Conservation (phyloP, 768 basidiomycete genomes). For the Kwoniella botswanensis region DNA sequence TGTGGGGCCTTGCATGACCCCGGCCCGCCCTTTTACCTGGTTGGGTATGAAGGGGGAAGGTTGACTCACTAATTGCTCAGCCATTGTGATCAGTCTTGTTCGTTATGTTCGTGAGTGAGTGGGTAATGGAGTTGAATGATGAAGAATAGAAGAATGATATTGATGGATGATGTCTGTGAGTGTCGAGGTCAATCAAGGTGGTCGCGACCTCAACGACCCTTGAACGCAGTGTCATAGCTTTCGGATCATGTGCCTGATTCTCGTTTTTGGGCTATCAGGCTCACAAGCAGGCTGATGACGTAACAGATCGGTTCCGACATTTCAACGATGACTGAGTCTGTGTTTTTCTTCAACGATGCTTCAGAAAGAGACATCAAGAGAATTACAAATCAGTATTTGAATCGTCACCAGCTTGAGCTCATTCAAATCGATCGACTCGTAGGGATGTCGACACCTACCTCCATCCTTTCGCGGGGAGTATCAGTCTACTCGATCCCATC, state of each 20-base stretch:
- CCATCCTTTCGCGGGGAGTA: slow-evolving; percentile 37
- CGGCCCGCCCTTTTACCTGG: slow-evolving; percentile 21
- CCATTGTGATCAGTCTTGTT: slow-evolving; percentile 58
- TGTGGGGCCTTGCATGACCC: slow-evolving; percentile 7
- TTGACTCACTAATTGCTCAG: slow-evolving; percentile 65
- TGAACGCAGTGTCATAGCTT: neutral
- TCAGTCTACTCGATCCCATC: slow-evolving; percentile 71
- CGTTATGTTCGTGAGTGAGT: slow-evolving; percentile 19
- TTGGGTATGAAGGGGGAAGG: slow-evolving; percentile 6
- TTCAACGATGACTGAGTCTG: slow-evolving; percentile 10
- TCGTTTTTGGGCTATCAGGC: slow-evolving; percentile 8
- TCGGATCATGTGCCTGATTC: neutral
- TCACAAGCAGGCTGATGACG: slow-evolving; percentile 1
- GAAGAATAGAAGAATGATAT: slow-evolving; percentile 6
- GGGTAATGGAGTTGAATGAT: neutral
- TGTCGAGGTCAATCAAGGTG: neutral
- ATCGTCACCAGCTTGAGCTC: neutral
- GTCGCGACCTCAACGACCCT: neutral
- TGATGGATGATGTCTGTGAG: neutral
- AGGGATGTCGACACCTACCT: slow-evolving; percentile 11
- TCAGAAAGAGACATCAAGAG: too few species aligned
- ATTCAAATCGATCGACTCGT: neutral
- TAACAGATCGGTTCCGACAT: neutral
- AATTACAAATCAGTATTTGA: too few species aligned
- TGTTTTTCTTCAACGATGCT: neutral